These are phyloP conservation scores for Agroathelia rolfsii DNA, from an alignment of 1,284 basidiomycete genomes.

Conservation along the genomic window DNA sequence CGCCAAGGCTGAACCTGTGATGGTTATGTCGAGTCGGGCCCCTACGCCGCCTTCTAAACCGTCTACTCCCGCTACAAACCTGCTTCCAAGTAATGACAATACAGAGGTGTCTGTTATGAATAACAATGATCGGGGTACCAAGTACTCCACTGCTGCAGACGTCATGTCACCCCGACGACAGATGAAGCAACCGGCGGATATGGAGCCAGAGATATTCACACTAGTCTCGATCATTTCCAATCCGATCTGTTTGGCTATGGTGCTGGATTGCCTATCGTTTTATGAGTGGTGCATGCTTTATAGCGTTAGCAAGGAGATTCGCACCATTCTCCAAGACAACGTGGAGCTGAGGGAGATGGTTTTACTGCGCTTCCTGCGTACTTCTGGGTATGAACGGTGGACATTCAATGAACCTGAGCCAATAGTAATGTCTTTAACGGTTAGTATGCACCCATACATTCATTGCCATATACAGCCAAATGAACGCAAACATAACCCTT, in stretches of 20 bases:
- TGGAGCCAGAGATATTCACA: slow-evolving; percentile 35
- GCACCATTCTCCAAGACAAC: slow-evolving; percentile 35
- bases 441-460: slow-evolving; percentile 21
- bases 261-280: slow-evolving; percentile 53
- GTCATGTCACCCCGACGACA: slow-evolving; percentile 7
- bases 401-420: slow-evolving; percentile 46
- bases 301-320: slow-evolving; percentile 41
- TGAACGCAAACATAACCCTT: too few relatives aligned
- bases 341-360: slow-evolving; percentile 49
- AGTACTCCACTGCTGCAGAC: too few relatives aligned
- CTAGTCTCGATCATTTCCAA: slow-evolving; percentile 42
- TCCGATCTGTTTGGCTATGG: slow-evolving; percentile 33
- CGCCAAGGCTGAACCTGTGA: slow-evolving; percentile 41
- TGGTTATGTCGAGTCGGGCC: slow-evolving; percentile 20
- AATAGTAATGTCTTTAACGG: slow-evolving; percentile 48
- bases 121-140: neutral
- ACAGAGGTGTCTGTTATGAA: neutral
- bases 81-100: neutral
- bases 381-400: slow-evolving; percentile 66
- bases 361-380: slow-evolving; percentile 54
- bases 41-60: slow-evolving; percentile 9
- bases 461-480: slow-evolving; percentile 5
- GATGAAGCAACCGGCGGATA: slow-evolving; percentile 7
- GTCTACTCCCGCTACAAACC: neutral
- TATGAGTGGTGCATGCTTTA: slow-evolving; percentile 57